phyloP scores from a whole-genome alignment of 2,329 filamentous ascomycete genomes.

The Fusarium setosum region DNA sequence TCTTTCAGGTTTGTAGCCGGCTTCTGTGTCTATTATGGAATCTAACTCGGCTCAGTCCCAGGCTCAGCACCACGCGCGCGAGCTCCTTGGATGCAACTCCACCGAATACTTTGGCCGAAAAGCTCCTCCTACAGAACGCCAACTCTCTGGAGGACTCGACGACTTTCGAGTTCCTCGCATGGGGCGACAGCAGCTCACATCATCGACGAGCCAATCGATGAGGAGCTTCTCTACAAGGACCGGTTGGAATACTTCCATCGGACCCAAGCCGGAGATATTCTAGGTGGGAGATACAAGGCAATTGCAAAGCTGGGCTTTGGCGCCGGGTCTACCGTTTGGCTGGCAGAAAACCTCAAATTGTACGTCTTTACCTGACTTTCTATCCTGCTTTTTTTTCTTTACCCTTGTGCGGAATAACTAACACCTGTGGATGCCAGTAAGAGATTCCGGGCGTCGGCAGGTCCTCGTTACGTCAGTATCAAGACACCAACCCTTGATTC shows the following conservation, averaged over 20 bases:
- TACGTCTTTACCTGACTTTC: background rate
- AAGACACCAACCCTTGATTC: constrained; percentile 33
- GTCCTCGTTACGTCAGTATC: constrained; percentile 22
- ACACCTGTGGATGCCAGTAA: background rate
- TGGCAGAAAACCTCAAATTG: constrained; percentile 43
- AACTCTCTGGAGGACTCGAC: too few species aligned
- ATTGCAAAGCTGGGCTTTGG: constrained; percentile 51
- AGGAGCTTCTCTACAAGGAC: constrained; percentile 25
- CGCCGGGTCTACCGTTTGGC: constrained; percentile 51
- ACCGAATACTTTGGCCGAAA: too few species aligned
- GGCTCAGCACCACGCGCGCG: too few species aligned
- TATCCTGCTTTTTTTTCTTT: too few species aligned
- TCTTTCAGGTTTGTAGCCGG: too few species aligned
- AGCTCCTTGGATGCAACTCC: too few species aligned
- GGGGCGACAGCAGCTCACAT: background rate
- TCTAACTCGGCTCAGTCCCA: too few species aligned
- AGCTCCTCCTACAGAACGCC: background rate
- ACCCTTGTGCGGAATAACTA: too few species aligned
- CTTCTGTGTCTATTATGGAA: too few species aligned
- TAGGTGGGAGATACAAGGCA: constrained; percentile 49
- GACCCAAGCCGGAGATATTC: constrained; percentile 38
- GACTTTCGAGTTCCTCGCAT: background rate
- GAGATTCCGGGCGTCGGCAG: background rate
- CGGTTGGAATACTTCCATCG: constrained; percentile 27
- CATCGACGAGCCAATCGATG: constrained; percentile 29